Percentiles rank a stretch among this genome's conserved stretches.
These are phyloP conservation scores for Trichoderma virens DNA, from an alignment of 495 filamentous ascomycete species.

Conservation along the genomic window DNA sequence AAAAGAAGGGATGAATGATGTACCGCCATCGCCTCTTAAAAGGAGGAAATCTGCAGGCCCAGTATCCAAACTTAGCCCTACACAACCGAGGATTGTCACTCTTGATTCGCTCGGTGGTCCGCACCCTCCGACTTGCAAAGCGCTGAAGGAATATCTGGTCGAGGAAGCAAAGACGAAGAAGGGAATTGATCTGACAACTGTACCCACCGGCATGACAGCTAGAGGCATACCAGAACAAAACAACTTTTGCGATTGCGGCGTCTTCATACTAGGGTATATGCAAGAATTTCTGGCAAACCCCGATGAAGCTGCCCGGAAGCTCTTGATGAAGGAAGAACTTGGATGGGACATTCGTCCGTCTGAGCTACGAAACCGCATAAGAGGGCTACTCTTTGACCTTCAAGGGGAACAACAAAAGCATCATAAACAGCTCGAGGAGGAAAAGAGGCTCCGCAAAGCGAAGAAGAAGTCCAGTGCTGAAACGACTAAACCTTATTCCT, in stretches of 20 bases:
- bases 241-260: slow-evolving; percentile 83
- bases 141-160: slow-evolving; percentile 69
- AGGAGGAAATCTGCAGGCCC: not conserved
- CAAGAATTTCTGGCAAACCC: slow-evolving; percentile 70
- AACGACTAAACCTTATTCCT: not conserved
- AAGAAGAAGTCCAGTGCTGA: not conserved
- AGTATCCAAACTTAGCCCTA: slow-evolving; percentile 23
- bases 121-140: slow-evolving; percentile 53
- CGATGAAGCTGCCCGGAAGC: slow-evolving; percentile 43
- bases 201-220: slow-evolving; percentile 49
- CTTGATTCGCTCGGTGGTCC: slow-evolving; percentile 70
- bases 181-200: slow-evolving; percentile 42
- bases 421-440: slow-evolving; percentile 18
- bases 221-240: slow-evolving; percentile 66
- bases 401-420: slow-evolving; percentile 25
- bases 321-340: slow-evolving; percentile 25
- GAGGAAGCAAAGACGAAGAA: slow-evolving; percentile 66
- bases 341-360: slow-evolving; percentile 31
- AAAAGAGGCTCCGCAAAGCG: slow-evolving; percentile 11
- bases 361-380: slow-evolving; percentile 26
- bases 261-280: slow-evolving; percentile 77
- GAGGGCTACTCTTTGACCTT: slow-evolving; percentile 29
- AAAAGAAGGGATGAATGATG: not conserved
- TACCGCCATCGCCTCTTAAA: not conserved
- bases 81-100: slow-evolving; percentile 66